Percentiles rank a stretch among this genome's conserved stretches.
Conservation (phyloP, 768 basidiomycete species). For the Pisolithus albus region DNA sequence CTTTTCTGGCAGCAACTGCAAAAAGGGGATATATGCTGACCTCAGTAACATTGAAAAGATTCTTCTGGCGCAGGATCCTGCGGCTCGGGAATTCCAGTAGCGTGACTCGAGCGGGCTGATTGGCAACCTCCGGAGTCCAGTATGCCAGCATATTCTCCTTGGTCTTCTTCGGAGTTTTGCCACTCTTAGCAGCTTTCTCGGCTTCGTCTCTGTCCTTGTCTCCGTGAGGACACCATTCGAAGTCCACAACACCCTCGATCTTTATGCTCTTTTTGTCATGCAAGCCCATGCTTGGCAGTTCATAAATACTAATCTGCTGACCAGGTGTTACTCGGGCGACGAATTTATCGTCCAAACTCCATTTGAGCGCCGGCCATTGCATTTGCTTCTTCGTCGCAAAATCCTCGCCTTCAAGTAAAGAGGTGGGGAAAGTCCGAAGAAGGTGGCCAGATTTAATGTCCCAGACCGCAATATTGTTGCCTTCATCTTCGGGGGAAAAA, state of each 20-base stretch:
- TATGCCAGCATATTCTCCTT: constrained; percentile 93
- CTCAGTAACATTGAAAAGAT: constrained; percentile 96
- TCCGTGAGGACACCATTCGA: constrained; percentile 95
- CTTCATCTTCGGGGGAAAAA: constrained; percentile 92
- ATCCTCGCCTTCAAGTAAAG: constrained; percentile 52
- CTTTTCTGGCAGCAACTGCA: background rate
- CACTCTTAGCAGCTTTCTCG: constrained; percentile 35
- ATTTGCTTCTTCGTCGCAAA: constrained; percentile 66
- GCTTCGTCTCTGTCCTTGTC: constrained; percentile 80
- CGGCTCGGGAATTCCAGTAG: constrained; percentile 85
- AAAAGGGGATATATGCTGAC: constrained; percentile 38
- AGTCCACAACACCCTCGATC: constrained; percentile 95
- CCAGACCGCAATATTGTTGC: constrained; percentile 97
- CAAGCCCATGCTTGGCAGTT: constrained; percentile 88
- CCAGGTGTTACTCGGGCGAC: constrained; percentile 86
- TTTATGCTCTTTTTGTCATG: constrained; percentile 96
- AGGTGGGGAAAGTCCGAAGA: constrained; percentile 82
- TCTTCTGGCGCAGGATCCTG: constrained; percentile 82
- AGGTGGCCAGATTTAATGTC: constrained; percentile 91
- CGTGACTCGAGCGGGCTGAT: constrained; percentile 97
- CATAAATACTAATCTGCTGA: constrained; percentile 93
- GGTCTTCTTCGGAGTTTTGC: constrained; percentile 51
- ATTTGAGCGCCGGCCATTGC: constrained; percentile 94
- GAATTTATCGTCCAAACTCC: constrained; percentile 95
- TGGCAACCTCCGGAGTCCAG: constrained; percentile 95